phyloP scores from a whole-genome alignment of 305 asterid genomes.

The Fraxinus xanthoxyloides region DNA sequence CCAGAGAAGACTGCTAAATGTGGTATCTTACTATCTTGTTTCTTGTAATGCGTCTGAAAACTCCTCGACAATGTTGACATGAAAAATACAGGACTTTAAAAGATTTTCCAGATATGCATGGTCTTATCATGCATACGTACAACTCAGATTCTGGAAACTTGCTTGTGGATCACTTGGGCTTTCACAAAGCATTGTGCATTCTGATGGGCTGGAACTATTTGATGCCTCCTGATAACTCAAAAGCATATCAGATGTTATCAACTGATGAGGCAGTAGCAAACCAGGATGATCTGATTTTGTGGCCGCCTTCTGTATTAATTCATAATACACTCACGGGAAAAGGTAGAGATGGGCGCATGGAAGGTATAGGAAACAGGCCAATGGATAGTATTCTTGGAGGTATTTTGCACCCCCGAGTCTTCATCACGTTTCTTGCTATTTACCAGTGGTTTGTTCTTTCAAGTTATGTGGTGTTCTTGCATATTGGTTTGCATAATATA shows the following conservation, averaged over 20 bases:
- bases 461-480: constrained; percentile 22
- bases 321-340: constrained; percentile 83
- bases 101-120: constrained; percentile 75
- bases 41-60: constrained; percentile 42
- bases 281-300: constrained; percentile 76
- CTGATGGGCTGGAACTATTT: constrained; percentile 92
- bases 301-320: constrained; percentile 95
- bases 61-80: constrained; percentile 50
- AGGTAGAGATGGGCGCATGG: constrained; percentile 86
- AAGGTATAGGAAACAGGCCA: constrained; percentile 96
- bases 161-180: constrained; percentile 85
- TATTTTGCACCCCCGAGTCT: constrained; percentile 41
- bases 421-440: constrained; percentile 28
- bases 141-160: constrained; percentile 58
- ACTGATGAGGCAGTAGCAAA: constrained; percentile 70
- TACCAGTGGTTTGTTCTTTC: constrained; percentile 25
- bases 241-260: constrained; percentile 77
- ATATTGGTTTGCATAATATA: constrained; percentile 13
- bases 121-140: constrained; percentile 87
- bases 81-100: constrained; percentile 82
- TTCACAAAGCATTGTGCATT: constrained; percentile 88
- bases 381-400: constrained; percentile 96
- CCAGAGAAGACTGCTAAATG: constrained; percentile 9
- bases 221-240: constrained; percentile 76
- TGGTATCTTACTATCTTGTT: constrained; percentile 28